These are phyloP conservation scores for Exophiala phaeomuriformis DNA, from an alignment of 2,329 filamentous ascomycete species.

Conservation along the genomic window DNA sequence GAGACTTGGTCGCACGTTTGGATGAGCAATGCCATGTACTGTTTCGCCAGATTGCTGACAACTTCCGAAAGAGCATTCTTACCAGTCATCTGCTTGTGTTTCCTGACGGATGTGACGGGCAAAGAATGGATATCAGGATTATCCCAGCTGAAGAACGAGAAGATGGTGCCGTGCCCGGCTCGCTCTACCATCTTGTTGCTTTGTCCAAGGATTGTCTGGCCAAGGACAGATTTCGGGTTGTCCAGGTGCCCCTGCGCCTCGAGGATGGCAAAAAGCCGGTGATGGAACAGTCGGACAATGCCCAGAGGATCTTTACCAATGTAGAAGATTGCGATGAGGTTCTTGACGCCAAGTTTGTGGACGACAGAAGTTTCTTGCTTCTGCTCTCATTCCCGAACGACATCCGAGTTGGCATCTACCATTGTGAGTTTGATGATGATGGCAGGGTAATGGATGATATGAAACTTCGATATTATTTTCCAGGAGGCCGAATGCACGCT, in stretches of 20 bases:
- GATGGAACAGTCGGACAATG: neutral
- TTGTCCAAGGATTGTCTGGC: slow-evolving; percentile 2
- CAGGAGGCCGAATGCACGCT: slow-evolving; percentile 37
- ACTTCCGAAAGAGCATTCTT: slow-evolving; percentile 60
- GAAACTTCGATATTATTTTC: slow-evolving; percentile 44
- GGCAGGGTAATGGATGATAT: slow-evolving; percentile 22
- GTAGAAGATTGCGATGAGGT: slow-evolving; percentile 35
- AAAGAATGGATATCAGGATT: slow-evolving; percentile 12
- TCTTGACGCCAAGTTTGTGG: slow-evolving; percentile 61
- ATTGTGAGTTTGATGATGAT: neutral
- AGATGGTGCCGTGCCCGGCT: neutral
- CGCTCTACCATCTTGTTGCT: slow-evolving; percentile 8
- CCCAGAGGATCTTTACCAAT: slow-evolving; percentile 19
- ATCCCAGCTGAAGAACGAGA: slow-evolving; percentile 13
- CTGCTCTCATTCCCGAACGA: slow-evolving; percentile 39
- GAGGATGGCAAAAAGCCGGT: slow-evolving; percentile 10
- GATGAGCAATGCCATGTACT: slow-evolving; percentile 52
- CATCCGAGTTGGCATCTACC: slow-evolving; percentile 5
- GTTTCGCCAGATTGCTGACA: slow-evolving; percentile 62
- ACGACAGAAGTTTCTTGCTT: slow-evolving; percentile 55
- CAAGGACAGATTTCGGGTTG: slow-evolving; percentile 4
- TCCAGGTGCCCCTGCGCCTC: slow-evolving; percentile 4
- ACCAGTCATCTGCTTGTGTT: slow-evolving; percentile 37
- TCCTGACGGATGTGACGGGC: slow-evolving; percentile 3
- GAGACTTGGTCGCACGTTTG: slow-evolving; percentile 56